Evolutionary conservation across 306 rosid genomes (phyloP), one percentile per base, ranked within the genome.

Genomic region (Cicer chorassanicum): DNA sequence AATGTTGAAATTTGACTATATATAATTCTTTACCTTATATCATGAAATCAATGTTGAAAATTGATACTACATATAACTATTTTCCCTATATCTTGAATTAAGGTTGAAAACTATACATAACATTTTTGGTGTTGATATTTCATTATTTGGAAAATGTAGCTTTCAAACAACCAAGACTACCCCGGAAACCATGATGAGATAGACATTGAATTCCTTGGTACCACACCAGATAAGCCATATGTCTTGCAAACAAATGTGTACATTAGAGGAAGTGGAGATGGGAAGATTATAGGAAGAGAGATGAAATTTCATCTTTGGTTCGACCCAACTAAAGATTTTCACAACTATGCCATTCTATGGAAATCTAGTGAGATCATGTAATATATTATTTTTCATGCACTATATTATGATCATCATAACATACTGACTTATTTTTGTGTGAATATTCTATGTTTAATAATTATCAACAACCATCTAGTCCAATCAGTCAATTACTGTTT

Each of bases 151-250:
- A 50, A 62, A 72, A 40, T 66, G 63, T 72, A 92, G 97, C 97
- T 94, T 72, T 94, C 99, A n/a, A 94, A 94, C 89, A 89, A 87
- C 36, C 84, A 94, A 82, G 89, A 87, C 55, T 78, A 70, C 82
- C 96, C 91, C 0, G 93, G 96, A 45, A 83, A 90, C 86, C 99
- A 94, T 63, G 99, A 94, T 16, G 99, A 94, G 78, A 74, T 94
- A 2, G 99, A 90, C 81, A 85, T 94, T 36, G 99, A 94, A 83
- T 92, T 94, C 78, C 84, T 94, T 3, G 97, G 99, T 12, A 92
- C 93, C 8, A 94, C 88, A 1, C 89, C 78, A 8, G 95, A 64
- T 42, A 92, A 92, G 87, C 96, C 95, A 6, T 94, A 88, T 51
- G 87, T 88, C n/a, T 82, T 94, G 87, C 96, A 94, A 69, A 92